A percentile compares a stretch with the other conserved stretches of the same genome.
phyloP scores from a whole-genome alignment of 331 rosid genomes.

The Telfairia occidentalis region DNA sequence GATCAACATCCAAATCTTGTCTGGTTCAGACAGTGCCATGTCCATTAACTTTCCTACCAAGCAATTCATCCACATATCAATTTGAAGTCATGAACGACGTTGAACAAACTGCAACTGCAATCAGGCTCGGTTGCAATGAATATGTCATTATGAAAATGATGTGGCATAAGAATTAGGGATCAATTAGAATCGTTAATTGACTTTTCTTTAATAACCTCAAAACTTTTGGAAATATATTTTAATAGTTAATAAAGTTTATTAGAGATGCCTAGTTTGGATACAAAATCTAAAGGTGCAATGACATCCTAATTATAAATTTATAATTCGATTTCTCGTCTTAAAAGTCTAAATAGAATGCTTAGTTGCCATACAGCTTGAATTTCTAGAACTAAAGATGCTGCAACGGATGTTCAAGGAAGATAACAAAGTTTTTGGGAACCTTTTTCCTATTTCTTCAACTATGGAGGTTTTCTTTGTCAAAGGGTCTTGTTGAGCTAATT shows the following conservation, averaged over 20 bases:
- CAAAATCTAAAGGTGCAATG: background rate
- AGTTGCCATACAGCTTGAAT: background rate
- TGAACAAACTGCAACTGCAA: background rate
- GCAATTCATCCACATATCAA: background rate
- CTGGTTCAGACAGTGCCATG: background rate
- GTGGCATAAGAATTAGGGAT: background rate
- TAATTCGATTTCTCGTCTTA: background rate
- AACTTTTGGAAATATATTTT: background rate
- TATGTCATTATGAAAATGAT: background rate
- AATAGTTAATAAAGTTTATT: background rate
- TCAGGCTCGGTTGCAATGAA: background rate
- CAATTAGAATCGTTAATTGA: background rate
- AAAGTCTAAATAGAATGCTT: background rate
- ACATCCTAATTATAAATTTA: background rate
- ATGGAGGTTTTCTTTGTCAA: background rate
- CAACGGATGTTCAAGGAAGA: background rate
- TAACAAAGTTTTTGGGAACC: background rate
- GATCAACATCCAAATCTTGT: background rate
- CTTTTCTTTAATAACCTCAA: background rate
- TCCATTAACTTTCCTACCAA: background rate
- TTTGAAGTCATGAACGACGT: background rate
- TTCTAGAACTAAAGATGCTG: background rate
- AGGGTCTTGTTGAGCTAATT: background rate
- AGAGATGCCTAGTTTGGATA: background rate
- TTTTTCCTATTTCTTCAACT: background rate